Percentiles rank a stretch among this genome's conserved stretches.
These are phyloP conservation scores for Colletotrichum camelliae DNA, from an alignment of 2,329 filamentous ascomycete genomes.

Conservation along the genomic window DNA sequence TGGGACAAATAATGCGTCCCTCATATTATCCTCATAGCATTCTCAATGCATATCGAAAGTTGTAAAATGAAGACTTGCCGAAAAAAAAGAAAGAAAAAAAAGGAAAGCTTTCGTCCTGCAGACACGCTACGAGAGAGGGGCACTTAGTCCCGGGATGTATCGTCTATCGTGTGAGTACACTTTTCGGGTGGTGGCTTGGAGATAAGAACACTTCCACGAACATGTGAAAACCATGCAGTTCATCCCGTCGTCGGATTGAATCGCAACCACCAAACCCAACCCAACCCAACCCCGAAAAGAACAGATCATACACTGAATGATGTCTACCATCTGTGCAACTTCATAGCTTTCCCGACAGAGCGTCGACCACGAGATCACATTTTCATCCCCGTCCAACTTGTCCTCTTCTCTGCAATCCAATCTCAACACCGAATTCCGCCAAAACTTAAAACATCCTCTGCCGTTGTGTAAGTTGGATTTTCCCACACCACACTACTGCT, in stretches of 20 bases:
- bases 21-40: not conserved
- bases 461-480: not conserved
- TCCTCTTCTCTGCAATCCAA: not conserved
- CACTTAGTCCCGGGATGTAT: not conserved
- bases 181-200: not conserved
- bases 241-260: not conserved
- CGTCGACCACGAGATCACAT: not conserved
- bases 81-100: not conserved
- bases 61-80: not conserved
- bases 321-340: not conserved
- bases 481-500: not conserved
- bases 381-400: not conserved
- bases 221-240: slow-evolving; percentile 15
- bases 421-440: not conserved
- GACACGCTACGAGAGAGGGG: not conserved
- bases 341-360: not conserved
- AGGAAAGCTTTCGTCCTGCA: not conserved
- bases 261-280: not conserved
- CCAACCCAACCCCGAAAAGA: too few species aligned
- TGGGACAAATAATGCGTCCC: not conserved
- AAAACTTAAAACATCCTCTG: not conserved
- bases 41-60: not conserved
- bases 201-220: not conserved
- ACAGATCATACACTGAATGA: not conserved
- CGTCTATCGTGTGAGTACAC: not conserved